Evolutionary conservation across 2,329 filamentous ascomycete species (phyloP), one percentile per base, ranked within the genome.

Genomic region (Cryphonectria nitschkei): DNA sequence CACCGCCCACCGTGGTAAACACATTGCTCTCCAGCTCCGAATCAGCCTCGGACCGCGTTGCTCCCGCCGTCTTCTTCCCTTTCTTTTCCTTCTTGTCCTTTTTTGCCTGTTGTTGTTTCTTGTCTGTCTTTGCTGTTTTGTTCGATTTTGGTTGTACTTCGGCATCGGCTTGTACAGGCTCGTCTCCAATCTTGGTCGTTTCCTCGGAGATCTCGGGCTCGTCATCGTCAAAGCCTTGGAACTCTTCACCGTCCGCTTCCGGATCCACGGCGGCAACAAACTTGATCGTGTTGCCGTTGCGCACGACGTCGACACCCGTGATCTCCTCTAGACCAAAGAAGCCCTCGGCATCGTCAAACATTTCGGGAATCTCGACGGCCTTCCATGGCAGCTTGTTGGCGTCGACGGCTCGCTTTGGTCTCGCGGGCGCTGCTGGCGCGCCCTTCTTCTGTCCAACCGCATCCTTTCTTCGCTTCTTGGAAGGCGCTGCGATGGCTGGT

Each of bases 291-390:
- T 85, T 82, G 9, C 89, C 89, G 41, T 91, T 85, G 73, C 87
- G 88, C 58, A 97, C 84, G n/a, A 99, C 86, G 41, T 97, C 93
- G 1, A 99, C 93, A 67, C 93, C 94, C 22, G 97, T 93, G 63
- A 98, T 91, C 77, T 98, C 95, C 77, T 99, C 94, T 1, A 99
- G 83, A 0, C 93, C 94, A 76, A 91, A 97, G 80, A 99, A 98
- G 0, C 96, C 96, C 74, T 97, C 94, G n/a, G 93, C 93, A 81
- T 98, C 93, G 62, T 95, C 90, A 75, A 95, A 85, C 78, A 92
- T 90, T 77, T 95, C 92, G 8, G 93, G 93, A 3, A 96, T 89
- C 29, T 89, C 84, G 14, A 87, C 84, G 54, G 84, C 80, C 75
- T 87, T 84, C 89, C 89, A 91, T 78, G 82, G 79, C 60, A 91